These are phyloP conservation scores for Harrya chromipes DNA, from an alignment of 768 basidiomycete species.

Conservation along the genomic window DNA sequence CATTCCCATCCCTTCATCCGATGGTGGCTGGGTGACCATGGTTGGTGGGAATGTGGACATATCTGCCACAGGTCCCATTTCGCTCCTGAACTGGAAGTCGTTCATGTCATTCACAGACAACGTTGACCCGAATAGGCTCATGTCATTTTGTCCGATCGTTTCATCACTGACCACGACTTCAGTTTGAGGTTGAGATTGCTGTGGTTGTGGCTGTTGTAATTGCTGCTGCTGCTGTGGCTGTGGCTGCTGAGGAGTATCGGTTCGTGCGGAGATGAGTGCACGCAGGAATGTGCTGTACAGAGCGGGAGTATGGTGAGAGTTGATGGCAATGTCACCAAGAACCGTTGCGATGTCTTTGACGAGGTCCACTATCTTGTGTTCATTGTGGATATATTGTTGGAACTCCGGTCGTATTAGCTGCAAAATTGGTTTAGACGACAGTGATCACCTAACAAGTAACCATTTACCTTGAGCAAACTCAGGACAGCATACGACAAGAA, in stretches of 20 bases:
- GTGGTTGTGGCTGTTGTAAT: slow-evolving; percentile 16
- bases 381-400: slow-evolving; percentile 68
- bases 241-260: slow-evolving; percentile 29
- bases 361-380: slow-evolving; percentile 63
- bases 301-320: slow-evolving; percentile 83
- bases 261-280: slow-evolving; percentile 61
- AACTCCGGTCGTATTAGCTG: slow-evolving; percentile 86
- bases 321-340: slow-evolving; percentile 74
- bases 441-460: not conserved
- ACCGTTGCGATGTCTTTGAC: slow-evolving; percentile 81
- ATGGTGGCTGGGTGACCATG: slow-evolving; percentile 55
- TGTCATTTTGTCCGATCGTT: slow-evolving; percentile 22
- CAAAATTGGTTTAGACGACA: slow-evolving; percentile 11
- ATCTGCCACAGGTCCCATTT: slow-evolving; percentile 83
- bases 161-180: slow-evolving; percentile 23
- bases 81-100: slow-evolving; percentile 71
- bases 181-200: slow-evolving; percentile 15
- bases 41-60: slow-evolving; percentile 87
- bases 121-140: slow-evolving; percentile 26
- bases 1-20: slow-evolving; percentile 42
- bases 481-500: slow-evolving; percentile 91
- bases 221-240: slow-evolving; percentile 18
- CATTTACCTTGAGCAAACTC: slow-evolving; percentile 80
- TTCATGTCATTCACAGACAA: slow-evolving; percentile 26
- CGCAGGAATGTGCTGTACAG: slow-evolving; percentile 84